These are phyloP conservation scores for Cajanus cajan DNA, from an alignment of 306 rosid genomes.

Conservation along the genomic window DNA sequence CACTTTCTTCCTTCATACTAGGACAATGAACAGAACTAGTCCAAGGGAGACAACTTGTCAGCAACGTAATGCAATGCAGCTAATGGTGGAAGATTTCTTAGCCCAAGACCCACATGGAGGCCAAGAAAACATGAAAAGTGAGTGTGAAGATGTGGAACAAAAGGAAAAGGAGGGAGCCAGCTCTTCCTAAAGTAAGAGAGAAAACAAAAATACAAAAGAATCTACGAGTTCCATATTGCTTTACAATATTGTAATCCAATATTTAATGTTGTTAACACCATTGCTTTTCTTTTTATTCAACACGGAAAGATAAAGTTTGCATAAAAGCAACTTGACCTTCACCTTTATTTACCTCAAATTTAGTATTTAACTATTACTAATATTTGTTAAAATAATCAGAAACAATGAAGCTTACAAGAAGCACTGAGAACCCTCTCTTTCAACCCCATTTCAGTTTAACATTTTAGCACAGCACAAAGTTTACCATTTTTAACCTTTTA, in stretches of 20 bases:
- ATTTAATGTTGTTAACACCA: slow-evolving; percentile 31
- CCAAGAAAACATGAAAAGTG: slow-evolving; percentile 61
- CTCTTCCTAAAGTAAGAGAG: slow-evolving; percentile 52
- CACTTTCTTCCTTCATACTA: slow-evolving; percentile 19
- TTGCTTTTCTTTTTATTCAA: slow-evolving; percentile 51
- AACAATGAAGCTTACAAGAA: background rate
- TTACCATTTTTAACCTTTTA: slow-evolving; percentile 17
- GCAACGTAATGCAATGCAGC: slow-evolving; percentile 39
- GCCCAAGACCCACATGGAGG: slow-evolving; percentile 52
- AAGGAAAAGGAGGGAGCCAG: slow-evolving; percentile 42
- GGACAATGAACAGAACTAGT: slow-evolving; percentile 15
- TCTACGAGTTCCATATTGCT: slow-evolving; percentile 39
- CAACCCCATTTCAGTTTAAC: slow-evolving; percentile 10
- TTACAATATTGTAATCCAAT: slow-evolving; percentile 38
- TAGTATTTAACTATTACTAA: slow-evolving; percentile 24
- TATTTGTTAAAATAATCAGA: background rate
- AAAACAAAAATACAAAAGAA: slow-evolving; percentile 49
- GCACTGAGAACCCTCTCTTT: background rate
- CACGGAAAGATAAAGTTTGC: slow-evolving; percentile 72
- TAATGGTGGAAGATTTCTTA: slow-evolving; percentile 37
- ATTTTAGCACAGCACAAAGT: slow-evolving; percentile 19
- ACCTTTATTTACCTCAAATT: slow-evolving; percentile 51
- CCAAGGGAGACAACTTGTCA: slow-evolving; percentile 34
- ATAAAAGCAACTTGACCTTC: slow-evolving; percentile 58
- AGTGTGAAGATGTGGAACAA: slow-evolving; percentile 57